These are phyloP conservation scores for Thuidium tamariscinum DNA, from an alignment of 225 moss, liverwort and hornwort genomes.

Conservation along the genomic window DNA sequence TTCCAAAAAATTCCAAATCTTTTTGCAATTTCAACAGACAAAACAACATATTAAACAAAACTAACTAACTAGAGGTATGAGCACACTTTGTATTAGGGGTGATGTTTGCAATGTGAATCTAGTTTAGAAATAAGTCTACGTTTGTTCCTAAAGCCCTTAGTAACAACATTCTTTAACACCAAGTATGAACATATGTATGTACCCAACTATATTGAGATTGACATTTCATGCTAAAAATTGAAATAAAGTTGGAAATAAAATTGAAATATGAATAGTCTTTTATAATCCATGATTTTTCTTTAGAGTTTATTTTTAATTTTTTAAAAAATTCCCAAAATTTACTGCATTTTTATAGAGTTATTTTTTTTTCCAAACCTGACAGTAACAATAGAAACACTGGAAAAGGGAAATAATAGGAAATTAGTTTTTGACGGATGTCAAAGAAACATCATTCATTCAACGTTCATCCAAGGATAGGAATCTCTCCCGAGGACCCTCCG, in stretches of 20 bases:
- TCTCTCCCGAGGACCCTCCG: neutral
- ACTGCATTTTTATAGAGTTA: fast-evolving
- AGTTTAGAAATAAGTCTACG: no score
- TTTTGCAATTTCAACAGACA: neutral
- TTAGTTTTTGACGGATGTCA: neutral
- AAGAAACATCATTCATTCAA: neutral
- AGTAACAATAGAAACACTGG: neutral
- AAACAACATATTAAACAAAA: neutral
- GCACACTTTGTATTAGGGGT: no score
- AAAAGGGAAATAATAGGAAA: neutral
- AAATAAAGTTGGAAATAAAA: neutral
- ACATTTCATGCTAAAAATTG: neutral
- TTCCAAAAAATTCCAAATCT: fast-evolving
- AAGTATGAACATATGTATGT: no score
- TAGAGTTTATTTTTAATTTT: no score
- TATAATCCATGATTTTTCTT: neutral
- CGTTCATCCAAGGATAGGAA: neutral
- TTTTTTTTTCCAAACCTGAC: neutral
- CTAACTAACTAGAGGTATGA: no score
- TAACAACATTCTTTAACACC: no score
- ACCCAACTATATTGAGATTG: fast-evolving
- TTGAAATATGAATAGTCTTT: fast-evolving
- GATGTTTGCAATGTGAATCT: no score
- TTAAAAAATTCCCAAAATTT: no score
- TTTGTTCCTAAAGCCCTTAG: no score